A percentile compares a stretch with the other conserved stretches of the same genome.
Evolutionary conservation across 2,329 filamentous ascomycete species (phyloP).

Genomic region (Ustulina deusta): DNA sequence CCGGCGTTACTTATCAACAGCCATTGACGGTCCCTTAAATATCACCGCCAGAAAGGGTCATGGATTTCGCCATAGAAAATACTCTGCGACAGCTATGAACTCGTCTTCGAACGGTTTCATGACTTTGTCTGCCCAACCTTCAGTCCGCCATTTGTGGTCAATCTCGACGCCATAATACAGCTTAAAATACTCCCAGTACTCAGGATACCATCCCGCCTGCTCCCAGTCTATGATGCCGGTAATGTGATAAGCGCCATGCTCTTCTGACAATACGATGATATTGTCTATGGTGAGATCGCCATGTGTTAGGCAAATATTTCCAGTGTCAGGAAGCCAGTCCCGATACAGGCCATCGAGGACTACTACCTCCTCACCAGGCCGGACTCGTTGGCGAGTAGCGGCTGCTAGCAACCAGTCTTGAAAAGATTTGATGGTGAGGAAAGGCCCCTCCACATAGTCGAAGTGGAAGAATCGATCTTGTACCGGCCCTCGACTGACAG

Average conservation of each 20-base stretch:
- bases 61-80: conserved; percentile 25
- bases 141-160: conserved; percentile 15
- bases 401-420: conserved; percentile 27
- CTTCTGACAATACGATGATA: conserved; percentile 22
- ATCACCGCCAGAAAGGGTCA: conserved; percentile 17
- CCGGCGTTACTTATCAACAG: conserved; percentile 18
- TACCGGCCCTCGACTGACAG: conserved; percentile 25
- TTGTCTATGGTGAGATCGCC: conserved; percentile 28
- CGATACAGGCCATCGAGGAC: conserved; percentile 26
- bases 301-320: conserved; percentile 29
- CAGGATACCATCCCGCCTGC: conserved; percentile 22
- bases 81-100: conserved; percentile 18
- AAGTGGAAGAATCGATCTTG: conserved; percentile 31
- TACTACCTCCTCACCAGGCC: conserved; percentile 24
- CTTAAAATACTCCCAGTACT: conserved; percentile 23
- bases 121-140: conserved; percentile 23
- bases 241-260: conserved; percentile 28
- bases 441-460: conserved; percentile 28
- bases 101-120: conserved; percentile 26
- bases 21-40: conserved; percentile 14
- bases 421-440: conserved; percentile 30
- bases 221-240: conserved; percentile 19
- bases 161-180: conserved; percentile 29
- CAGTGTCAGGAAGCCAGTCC: conserved; percentile 29
- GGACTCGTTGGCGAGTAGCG: conserved; percentile 28